Percentiles rank a stretch among this genome's conserved stretches.
Conservation (phyloP, 129 eudicot species). For the Helichrysum umbraculigerum region DNA sequence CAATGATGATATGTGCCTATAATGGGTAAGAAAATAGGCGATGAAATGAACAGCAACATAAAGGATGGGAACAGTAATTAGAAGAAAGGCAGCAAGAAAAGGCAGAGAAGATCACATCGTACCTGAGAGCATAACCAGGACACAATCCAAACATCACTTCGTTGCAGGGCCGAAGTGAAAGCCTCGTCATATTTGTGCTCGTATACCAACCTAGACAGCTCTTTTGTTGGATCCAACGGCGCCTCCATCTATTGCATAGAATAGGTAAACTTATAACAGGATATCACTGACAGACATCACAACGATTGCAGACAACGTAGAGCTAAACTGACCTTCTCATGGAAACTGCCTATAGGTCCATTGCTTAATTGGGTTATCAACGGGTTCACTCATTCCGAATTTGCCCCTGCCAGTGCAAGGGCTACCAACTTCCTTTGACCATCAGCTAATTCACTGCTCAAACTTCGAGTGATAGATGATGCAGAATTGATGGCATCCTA, state of each 20-base stretch:
- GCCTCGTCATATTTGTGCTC: constrained; percentile 93
- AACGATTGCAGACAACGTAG: background rate
- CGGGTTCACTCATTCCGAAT: constrained; percentile 51
- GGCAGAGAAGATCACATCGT: background rate
- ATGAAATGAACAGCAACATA: background rate
- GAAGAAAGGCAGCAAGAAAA: background rate
- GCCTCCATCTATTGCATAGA: constrained; percentile 59
- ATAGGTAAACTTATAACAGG: background rate
- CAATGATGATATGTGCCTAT: background rate
- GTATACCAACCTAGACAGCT: constrained; percentile 77
- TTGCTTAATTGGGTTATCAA: constrained; percentile 69
- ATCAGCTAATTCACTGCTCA: constrained; percentile 84
- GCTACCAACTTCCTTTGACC: constrained; percentile 86
- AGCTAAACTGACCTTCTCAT: constrained; percentile 64
- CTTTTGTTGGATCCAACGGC: constrained; percentile 85
- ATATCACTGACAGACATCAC: background rate
- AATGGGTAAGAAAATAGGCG: background rate
- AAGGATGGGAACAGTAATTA: background rate
- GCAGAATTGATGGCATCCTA: constrained; percentile 95
- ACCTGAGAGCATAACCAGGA: constrained; percentile 99
- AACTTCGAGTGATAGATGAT: constrained; percentile 73
- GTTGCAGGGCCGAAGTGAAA: constrained; percentile 86
- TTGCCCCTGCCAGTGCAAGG: constrained; percentile 81
- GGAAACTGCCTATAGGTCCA: constrained; percentile 80
- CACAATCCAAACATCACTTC: constrained; percentile 90